Evolutionary conservation across 371 early-diverging fungal species (phyloP).

Genomic region (Circinella umbellata): DNA sequence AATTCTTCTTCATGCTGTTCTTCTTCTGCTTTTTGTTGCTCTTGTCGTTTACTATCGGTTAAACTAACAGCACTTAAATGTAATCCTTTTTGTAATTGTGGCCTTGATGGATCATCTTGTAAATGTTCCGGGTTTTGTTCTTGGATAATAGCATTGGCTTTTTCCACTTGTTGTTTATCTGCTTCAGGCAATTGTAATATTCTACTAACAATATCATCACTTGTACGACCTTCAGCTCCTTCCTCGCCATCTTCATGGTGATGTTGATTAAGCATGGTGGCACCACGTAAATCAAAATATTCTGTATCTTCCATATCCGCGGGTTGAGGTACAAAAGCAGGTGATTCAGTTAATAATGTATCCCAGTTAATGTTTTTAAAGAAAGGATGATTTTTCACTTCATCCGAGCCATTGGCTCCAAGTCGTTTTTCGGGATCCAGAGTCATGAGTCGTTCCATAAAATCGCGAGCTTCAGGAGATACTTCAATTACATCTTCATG

Average conservation of each 20-base stretch:
- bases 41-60: background rate
- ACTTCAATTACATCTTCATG: constrained; percentile 73
- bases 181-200: background rate
- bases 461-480: constrained; percentile 83
- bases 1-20: constrained; percentile 68
- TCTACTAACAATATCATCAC: background rate
- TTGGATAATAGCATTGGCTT: constrained; percentile 45
- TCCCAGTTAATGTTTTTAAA: constrained; percentile 74
- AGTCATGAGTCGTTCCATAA: constrained; percentile 85
- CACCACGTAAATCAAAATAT: constrained; percentile 93
- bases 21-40: background rate
- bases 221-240: constrained; percentile 24
- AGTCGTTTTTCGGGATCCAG: constrained; percentile 79
- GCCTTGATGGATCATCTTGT: constrained; percentile 16
- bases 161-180: constrained; percentile 41
- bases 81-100: background rate
- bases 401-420: constrained; percentile 70
- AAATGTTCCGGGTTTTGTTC: constrained; percentile 44
- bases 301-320: constrained; percentile 85
- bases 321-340: constrained; percentile 87
- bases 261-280: constrained; percentile 54
- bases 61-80: background rate
- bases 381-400: constrained; percentile 72
- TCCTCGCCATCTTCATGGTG: constrained; percentile 10
- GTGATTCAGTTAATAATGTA: constrained; percentile 67